Evolutionary conservation across 805 yeast species (phyloP).

Genomic region (Soucietia sequanensis): DNA sequence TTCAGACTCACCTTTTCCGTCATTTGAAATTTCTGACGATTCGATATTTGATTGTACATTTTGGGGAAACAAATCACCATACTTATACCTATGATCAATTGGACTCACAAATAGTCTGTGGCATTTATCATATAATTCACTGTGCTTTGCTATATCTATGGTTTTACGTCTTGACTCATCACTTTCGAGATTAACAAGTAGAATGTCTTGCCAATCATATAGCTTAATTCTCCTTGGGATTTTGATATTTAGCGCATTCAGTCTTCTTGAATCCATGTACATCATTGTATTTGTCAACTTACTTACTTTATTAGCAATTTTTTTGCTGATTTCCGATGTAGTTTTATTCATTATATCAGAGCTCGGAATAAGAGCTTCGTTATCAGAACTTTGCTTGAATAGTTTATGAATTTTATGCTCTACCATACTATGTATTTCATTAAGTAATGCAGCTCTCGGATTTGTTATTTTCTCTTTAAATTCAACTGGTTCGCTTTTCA

Average conservation of each 20-base stretch:
- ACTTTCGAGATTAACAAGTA: constrained; percentile 19
- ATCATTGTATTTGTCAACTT: constrained; percentile 7
- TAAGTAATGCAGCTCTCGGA: constrained; percentile 20
- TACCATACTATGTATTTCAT: constrained; percentile 17
- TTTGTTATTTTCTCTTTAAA: constrained; percentile 12
- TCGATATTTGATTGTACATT: too few species aligned
- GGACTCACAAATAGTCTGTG: constrained; percentile 24
- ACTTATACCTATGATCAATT: too few species aligned
- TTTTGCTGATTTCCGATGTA: constrained; percentile 6
- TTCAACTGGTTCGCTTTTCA: constrained; percentile 6
- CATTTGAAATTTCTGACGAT: constrained; percentile 26
- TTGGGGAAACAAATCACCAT: too few species aligned
- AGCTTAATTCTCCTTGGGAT: constrained; percentile 1
- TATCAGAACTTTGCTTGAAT: background rate
- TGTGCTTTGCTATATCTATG: constrained; percentile 8
- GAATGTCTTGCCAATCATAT: constrained; percentile 28
- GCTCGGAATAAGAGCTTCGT: background rate
- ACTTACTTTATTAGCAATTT: constrained; percentile 11
- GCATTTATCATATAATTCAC: constrained; percentile 19
- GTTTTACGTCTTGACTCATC: constrained; percentile 10
- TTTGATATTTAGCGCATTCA: background rate
- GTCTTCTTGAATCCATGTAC: constrained; percentile 1
- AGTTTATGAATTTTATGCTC: constrained; percentile 13
- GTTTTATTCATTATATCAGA: constrained; percentile 3
- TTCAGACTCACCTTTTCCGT: constrained; percentile 7